Evolutionary conservation across 768 basidiomycete genomes (phyloP).

Genomic region (Pulveroboletus sp.): DNA sequence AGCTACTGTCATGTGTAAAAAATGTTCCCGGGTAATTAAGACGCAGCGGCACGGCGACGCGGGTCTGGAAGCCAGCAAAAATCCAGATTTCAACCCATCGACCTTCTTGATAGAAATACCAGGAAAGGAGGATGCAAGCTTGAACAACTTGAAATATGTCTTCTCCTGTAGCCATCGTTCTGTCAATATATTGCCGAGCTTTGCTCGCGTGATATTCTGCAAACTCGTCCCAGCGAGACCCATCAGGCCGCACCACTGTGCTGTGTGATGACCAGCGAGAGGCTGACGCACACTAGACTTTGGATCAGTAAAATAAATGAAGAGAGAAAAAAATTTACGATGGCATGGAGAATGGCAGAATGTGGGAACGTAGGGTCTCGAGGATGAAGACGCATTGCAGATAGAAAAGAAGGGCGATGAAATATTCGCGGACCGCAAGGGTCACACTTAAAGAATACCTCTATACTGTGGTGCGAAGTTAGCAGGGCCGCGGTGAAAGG

Average conservation of each 20-base stretch:
- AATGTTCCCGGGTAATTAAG: constrained; percentile 85
- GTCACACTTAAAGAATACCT: constrained; percentile 84
- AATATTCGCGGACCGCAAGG: constrained; percentile 83
- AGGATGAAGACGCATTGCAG: constrained; percentile 76
- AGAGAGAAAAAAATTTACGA: constrained; percentile 43
- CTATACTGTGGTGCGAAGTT: constrained; percentile 49
- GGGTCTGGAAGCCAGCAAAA: constrained; percentile 79
- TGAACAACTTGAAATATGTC: constrained; percentile 86
- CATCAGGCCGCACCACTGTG: constrained; percentile 63
- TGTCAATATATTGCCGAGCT: constrained; percentile 83
- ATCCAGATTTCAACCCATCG: constrained; percentile 92
- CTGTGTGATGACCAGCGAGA: constrained; percentile 79
- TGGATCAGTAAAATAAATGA: constrained; percentile 9
- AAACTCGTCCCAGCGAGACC: constrained; percentile 75
- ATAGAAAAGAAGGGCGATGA: constrained; percentile 74
- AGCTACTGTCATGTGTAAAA: constrained; percentile 57
- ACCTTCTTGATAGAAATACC: constrained; percentile 90
- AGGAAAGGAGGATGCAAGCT: constrained; percentile 79
- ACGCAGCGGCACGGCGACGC: constrained; percentile 76
- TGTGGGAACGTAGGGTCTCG: constrained; percentile 83
- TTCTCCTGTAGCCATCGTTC: constrained; percentile 84
- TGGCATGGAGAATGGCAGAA: constrained; percentile 85
- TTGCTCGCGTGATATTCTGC: constrained; percentile 85
- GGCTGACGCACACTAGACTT: constrained; percentile 66
- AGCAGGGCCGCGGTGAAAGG: constrained; percentile 8